Percentiles rank a stretch among this genome's conserved stretches.
phyloP scores from a whole-genome alignment of 768 basidiomycete genomes.

The Vararia minispora region DNA sequence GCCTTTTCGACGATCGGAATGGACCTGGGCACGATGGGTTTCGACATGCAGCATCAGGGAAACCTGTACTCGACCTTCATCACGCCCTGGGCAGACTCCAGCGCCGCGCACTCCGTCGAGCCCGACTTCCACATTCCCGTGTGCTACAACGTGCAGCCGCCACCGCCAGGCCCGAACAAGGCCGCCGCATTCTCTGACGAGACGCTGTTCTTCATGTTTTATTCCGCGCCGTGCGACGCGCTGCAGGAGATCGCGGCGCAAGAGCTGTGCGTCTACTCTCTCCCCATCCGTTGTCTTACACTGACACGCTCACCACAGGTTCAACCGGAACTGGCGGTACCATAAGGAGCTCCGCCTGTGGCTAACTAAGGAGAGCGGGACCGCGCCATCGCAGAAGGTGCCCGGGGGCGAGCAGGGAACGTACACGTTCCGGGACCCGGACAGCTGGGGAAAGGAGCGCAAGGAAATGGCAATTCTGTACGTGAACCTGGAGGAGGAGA shows the following conservation, averaged over 20 bases:
- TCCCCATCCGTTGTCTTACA: slow-evolving; percentile 5
- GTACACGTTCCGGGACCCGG: slow-evolving; percentile 30
- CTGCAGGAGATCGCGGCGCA: slow-evolving; percentile 88
- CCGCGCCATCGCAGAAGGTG: slow-evolving; percentile 62
- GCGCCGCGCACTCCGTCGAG: slow-evolving; percentile 70
- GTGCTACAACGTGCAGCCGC: slow-evolving; percentile 85
- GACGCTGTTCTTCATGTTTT: slow-evolving; percentile 95
- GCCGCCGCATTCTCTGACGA: slow-evolving; percentile 83
- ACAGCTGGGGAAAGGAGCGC: slow-evolving; percentile 21
- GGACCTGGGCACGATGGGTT: too few relatives aligned
- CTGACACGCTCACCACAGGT: slow-evolving; percentile 51
- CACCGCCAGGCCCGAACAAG: slow-evolving; percentile 69
- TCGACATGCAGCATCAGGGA: slow-evolving; percentile 70
- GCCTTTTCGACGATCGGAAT: slow-evolving; percentile 72
- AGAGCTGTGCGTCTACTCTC: slow-evolving; percentile 68
- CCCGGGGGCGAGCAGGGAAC: slow-evolving; percentile 73
- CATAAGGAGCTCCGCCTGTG: slow-evolving; percentile 80
- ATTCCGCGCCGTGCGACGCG: slow-evolving; percentile 80
- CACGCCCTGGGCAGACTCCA: too few relatives aligned
- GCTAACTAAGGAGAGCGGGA: slow-evolving; percentile 81
- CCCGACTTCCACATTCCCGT: slow-evolving; percentile 82
- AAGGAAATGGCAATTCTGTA: slow-evolving; percentile 18
- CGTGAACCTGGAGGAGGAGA: slow-evolving; percentile 19
- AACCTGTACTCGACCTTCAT: slow-evolving; percentile 75
- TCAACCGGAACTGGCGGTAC: slow-evolving; percentile 90